Evolutionary conservation across 108 stramenopile genomes (phyloP).

Genomic region (Cyclostephanos tholiformis): DNA sequence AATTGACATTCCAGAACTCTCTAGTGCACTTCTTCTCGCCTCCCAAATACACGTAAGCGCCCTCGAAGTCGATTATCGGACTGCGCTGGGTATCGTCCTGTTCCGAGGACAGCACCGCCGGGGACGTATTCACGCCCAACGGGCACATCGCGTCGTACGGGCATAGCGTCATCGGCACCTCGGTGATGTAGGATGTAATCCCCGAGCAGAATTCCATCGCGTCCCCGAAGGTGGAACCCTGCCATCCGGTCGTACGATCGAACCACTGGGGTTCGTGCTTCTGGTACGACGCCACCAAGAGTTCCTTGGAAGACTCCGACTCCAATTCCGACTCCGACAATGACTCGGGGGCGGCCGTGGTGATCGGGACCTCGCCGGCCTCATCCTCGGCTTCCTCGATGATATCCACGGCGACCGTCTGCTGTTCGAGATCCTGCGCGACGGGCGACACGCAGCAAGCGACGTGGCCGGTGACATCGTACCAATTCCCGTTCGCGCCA

Average conservation of each 20-base stretch:
- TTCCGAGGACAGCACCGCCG: background rate
- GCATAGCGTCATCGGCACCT: background rate
- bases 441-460: no score
- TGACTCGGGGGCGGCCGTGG: no score
- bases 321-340: background rate
- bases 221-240: background rate
- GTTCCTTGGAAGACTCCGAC: background rate
- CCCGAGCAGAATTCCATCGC: background rate
- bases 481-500: no score
- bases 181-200: background rate
- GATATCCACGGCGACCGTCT: no score
- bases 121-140: background rate
- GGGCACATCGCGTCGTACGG: background rate
- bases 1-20: background rate
- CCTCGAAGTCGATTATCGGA: background rate
- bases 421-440: no score
- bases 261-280: background rate
- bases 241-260: background rate
- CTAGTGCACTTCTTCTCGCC: background rate
- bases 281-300: background rate
- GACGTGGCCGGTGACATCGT: no score
- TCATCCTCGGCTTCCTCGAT: no score
- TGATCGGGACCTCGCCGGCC: no score
- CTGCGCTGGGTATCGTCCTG: background rate
- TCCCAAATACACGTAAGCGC: background rate